Conservation (phyloP, 257 asterid species). For the Nicotiana obtusifolia region DNA sequence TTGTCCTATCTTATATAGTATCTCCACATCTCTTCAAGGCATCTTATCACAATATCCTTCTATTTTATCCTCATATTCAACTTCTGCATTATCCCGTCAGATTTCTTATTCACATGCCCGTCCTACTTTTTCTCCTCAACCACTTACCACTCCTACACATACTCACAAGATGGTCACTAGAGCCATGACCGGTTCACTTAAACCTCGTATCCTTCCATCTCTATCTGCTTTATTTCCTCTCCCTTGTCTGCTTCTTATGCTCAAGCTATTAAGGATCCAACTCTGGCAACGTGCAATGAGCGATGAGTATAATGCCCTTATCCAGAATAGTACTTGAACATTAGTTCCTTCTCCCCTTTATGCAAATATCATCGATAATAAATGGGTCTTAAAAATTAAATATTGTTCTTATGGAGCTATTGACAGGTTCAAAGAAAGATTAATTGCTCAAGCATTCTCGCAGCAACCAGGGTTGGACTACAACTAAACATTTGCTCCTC, state of each 20-base stretch:
- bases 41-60: too few species aligned
- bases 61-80: too few species aligned
- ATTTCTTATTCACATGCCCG: too few species aligned
- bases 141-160: too few species aligned
- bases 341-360: background rate
- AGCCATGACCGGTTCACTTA: background rate
- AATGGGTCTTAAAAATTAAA: background rate
- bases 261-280: background rate
- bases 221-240: background rate
- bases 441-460: background rate
- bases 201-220: background rate
- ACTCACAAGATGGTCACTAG: background rate
- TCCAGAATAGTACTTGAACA: background rate
- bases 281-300: background rate
- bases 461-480: background rate
- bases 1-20: too few species aligned
- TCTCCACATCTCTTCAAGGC: too few species aligned
- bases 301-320: background rate
- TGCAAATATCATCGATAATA: background rate
- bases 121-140: too few species aligned
- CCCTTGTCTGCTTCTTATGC: background rate
- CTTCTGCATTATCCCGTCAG: too few species aligned
- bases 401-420: background rate
- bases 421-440: background rate
- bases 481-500: background rate